Conservation (phyloP, 2,329 filamentous ascomycete species). For the Diaporthe capsici region DNA sequence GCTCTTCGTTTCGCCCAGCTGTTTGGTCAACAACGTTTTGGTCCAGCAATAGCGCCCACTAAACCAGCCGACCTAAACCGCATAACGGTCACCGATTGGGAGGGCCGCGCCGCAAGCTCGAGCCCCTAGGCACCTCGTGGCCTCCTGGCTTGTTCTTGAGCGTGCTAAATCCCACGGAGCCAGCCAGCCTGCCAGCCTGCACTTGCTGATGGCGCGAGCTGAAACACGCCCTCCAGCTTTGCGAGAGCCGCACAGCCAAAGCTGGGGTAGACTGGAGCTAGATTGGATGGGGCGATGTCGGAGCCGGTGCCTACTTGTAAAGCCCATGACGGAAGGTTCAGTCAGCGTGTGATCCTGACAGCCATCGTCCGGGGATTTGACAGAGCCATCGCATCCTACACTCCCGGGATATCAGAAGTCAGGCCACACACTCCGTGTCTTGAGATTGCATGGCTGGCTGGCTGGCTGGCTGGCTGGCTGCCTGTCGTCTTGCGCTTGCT, state of each 20-base stretch:
- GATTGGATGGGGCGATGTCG: slow-evolving; percentile 26
- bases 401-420: neutral
- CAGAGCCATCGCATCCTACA: neutral
- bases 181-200: neutral
- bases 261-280: slow-evolving; percentile 23
- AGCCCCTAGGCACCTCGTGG: slow-evolving; percentile 1
- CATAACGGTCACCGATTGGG: slow-evolving; percentile 25
- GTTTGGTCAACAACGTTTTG: slow-evolving; percentile 17
- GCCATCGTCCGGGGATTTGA: neutral
- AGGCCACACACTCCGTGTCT: slow-evolving; percentile 2
- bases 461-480: slow-evolving; percentile 1
- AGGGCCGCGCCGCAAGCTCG: slow-evolving; percentile 37
- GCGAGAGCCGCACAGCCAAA: slow-evolving; percentile 25
- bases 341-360: neutral
- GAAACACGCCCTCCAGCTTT: slow-evolving; percentile 1
- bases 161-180: slow-evolving; percentile 2
- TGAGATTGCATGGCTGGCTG: slow-evolving; percentile 4
- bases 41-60: slow-evolving; percentile 26
- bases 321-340: slow-evolving; percentile 10
- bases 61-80: neutral
- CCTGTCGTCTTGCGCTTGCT: slow-evolving; percentile 1
- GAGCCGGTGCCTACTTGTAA: slow-evolving; percentile 16
- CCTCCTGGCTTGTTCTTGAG: neutral
- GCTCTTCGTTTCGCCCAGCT: slow-evolving; percentile 16
- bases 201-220: slow-evolving; percentile 14